Conservation (phyloP, 192 early-diverging fungal genomes). For the Endogone sp. region DNA sequence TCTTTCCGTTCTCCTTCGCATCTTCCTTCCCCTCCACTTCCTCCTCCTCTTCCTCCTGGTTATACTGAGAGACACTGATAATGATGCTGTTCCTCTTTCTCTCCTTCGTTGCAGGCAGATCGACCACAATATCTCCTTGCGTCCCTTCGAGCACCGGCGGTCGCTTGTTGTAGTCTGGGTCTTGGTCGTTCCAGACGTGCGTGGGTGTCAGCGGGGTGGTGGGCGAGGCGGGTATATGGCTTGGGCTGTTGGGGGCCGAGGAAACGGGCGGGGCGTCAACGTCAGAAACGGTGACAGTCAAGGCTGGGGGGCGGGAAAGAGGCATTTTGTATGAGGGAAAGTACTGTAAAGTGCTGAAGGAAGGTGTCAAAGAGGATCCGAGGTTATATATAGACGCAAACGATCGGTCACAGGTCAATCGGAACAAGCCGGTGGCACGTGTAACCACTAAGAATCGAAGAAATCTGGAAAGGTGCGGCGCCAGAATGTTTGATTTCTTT, state of each 20-base stretch:
- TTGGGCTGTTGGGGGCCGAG: not conserved
- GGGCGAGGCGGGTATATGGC: not conserved
- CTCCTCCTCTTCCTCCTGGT: not conserved
- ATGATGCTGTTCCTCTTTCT: not conserved
- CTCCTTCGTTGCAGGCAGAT: not conserved
- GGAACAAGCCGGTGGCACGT: too few relatives aligned
- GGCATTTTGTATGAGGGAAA: too few relatives aligned
- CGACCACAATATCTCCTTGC: not conserved
- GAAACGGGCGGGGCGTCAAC: not conserved
- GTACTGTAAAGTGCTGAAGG: too few relatives aligned
- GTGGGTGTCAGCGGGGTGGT: not conserved
- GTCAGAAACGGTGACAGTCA: not conserved
- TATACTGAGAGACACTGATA: not conserved
- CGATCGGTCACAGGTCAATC: too few relatives aligned
- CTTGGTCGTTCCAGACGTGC: not conserved
- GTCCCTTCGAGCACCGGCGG: not conserved
- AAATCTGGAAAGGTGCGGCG: too few relatives aligned
- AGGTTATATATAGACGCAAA: too few relatives aligned
- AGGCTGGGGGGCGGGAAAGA: too few relatives aligned
- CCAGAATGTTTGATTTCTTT: too few relatives aligned
- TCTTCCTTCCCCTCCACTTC: not conserved
- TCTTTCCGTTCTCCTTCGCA: not conserved
- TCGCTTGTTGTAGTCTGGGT: not conserved
- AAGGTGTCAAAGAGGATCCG: too few relatives aligned
- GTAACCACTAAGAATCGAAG: too few relatives aligned